Percentiles rank a stretch among this genome's conserved stretches.
Evolutionary conservation across 805 yeast genomes (phyloP).

Genomic region (Starmerella bombi): DNA sequence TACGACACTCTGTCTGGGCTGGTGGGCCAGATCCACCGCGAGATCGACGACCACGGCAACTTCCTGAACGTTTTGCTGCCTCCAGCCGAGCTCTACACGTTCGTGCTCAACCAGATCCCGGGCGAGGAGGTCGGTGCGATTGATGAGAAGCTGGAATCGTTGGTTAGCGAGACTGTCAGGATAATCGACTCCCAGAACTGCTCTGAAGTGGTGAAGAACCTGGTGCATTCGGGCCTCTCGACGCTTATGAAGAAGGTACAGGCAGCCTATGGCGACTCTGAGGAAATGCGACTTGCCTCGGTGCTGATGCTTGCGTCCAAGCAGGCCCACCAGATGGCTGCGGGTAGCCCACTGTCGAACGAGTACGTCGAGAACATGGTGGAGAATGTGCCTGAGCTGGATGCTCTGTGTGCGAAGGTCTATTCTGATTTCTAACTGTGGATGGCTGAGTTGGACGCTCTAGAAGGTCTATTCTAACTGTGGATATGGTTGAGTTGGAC

Average conservation of each 20-base stretch:
- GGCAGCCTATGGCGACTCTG: constrained; percentile 21
- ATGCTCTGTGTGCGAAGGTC: constrained; percentile 79
- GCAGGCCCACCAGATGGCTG: constrained; percentile 46
- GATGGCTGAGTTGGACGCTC: no score
- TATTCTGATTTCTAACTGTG: constrained; percentile 62
- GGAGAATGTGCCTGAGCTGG: constrained; percentile 44
- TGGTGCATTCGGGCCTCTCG: constrained; percentile 35
- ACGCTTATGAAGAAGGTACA: constrained; percentile 33
- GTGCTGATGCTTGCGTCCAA: constrained; percentile 55
- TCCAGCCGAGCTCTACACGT: constrained; percentile 39
- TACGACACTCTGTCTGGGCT: constrained; percentile 42
- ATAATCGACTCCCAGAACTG: constrained; percentile 33
- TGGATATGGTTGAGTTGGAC: no score
- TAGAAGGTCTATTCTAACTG: no score
- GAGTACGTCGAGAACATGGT: constrained; percentile 38
- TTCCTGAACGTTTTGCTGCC: constrained; percentile 34
- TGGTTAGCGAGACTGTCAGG: constrained; percentile 35
- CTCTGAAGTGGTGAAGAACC: constrained; percentile 27
- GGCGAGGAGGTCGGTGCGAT: constrained; percentile 18
- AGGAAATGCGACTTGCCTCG: constrained; percentile 45
- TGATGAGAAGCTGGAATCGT: constrained; percentile 22
- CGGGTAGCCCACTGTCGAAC: constrained; percentile 31
- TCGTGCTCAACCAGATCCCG: constrained; percentile 40
- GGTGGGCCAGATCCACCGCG: constrained; percentile 26
- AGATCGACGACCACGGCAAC: constrained; percentile 26